A percentile compares a stretch with the other conserved stretches of the same genome.
phyloP scores from a whole-genome alignment of 1,284 basidiomycete species.

The Tilletia horrida region DNA sequence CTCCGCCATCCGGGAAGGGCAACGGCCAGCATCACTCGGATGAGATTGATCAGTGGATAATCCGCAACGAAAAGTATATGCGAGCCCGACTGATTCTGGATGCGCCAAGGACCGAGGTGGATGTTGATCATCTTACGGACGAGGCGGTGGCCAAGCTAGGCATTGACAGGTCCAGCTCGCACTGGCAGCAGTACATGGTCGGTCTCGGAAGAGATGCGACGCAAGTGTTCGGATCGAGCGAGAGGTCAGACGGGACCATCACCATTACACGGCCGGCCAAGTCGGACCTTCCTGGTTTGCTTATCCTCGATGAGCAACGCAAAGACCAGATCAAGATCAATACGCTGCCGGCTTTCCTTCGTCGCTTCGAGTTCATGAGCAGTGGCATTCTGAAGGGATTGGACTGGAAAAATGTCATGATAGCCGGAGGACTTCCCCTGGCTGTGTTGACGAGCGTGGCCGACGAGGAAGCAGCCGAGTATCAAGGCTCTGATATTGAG shows the following conservation, averaged over 20 bases:
- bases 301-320: constrained; percentile 16
- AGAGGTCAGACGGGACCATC: neutral
- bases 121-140: neutral
- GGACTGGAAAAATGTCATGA: constrained; percentile 18
- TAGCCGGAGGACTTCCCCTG: constrained; percentile 18
- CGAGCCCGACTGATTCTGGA: constrained; percentile 18
- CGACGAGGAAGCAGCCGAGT: constrained; percentile 5
- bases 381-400: constrained; percentile 11
- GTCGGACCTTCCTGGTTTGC: constrained; percentile 9
- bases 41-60: constrained; percentile 12
- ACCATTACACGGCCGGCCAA: constrained; percentile 14
- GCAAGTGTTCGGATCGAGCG: neutral
- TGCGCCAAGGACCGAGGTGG: neutral
- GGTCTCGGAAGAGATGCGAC: constrained; percentile 16
- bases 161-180: neutral
- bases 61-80: constrained; percentile 20
- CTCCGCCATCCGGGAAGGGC: too few relatives aligned
- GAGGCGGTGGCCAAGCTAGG: neutral
- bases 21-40: neutral
- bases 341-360: neutral
- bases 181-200: constrained; percentile 21
- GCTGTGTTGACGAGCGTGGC: constrained; percentile 16
- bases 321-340: constrained; percentile 12
- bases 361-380: constrained; percentile 14
- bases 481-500: constrained; percentile 17